Percentiles rank a stretch among this genome's conserved stretches.
Conservation (phyloP, 106 monocot genomes). For the Iris macrosiphon region DNA sequence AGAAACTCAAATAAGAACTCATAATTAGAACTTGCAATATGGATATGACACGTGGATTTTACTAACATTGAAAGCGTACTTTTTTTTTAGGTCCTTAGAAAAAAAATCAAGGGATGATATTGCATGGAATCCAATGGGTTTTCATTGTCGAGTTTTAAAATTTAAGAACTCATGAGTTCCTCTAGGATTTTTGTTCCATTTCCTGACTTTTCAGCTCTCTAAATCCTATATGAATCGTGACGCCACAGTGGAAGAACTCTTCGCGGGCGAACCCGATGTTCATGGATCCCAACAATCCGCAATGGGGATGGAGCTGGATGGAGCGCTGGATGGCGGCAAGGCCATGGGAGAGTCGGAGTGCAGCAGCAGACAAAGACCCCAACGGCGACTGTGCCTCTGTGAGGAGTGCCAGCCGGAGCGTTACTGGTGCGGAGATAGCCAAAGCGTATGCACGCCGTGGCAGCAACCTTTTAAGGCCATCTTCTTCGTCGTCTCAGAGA, state of each 20-base stretch:
- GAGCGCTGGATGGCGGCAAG: conserved; percentile 90
- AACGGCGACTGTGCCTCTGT: conserved; percentile 13
- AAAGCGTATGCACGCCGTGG: conserved; percentile 25
- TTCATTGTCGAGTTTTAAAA: too few species aligned
- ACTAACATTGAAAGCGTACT: too few species aligned
- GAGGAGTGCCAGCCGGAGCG: conserved; percentile 18
- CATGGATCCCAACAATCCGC: conserved; percentile 58
- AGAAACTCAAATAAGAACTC: too few species aligned
- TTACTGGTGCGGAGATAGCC: conserved; percentile 6
- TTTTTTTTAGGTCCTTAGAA: neutral
- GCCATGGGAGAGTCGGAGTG: conserved; percentile 57
- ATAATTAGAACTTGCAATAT: too few species aligned
- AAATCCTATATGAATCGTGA: neutral
- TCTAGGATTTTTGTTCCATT: neutral
- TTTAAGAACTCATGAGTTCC: too few species aligned
- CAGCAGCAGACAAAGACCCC: conserved; percentile 22
- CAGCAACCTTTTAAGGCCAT: conserved; percentile 1
- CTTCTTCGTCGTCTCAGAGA: conserved; percentile 4
- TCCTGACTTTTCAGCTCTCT: neutral
- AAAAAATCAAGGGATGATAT: too few species aligned
- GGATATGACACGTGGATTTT: too few species aligned
- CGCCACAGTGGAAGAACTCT: conserved; percentile 59
- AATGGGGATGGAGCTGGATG: conserved; percentile 98
- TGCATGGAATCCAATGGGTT: too few species aligned
- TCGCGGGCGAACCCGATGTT: conserved; percentile 47